These are phyloP conservation scores for Trichoderma asperellum DNA, from an alignment of 2,329 filamentous ascomycete genomes.

Conservation along the genomic window DNA sequence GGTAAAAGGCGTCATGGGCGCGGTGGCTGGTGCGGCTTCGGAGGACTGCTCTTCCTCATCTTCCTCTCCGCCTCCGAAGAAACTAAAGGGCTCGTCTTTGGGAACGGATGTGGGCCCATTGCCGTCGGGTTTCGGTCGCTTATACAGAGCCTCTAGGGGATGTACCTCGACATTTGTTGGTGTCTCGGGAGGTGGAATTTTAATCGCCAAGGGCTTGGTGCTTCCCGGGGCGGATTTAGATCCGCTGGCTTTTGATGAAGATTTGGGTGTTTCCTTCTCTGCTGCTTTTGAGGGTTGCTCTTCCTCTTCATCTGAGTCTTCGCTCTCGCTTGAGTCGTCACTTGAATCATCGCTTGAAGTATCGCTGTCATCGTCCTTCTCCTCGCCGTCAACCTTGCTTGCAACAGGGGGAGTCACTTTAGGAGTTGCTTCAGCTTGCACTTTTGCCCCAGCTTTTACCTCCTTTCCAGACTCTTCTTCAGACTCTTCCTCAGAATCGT, in stretches of 20 bases:
- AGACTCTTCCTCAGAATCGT: constrained; percentile 37
- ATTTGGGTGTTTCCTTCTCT: constrained; percentile 33
- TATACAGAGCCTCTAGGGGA: constrained; percentile 91
- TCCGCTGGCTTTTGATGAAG: constrained; percentile 38
- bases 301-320: constrained; percentile 28
- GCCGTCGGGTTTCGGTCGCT: constrained; percentile 61
- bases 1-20: constrained; percentile 82
- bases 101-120: constrained; percentile 39
- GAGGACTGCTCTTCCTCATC: constrained; percentile 48
- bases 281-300: constrained; percentile 23
- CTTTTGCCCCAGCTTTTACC: background rate
- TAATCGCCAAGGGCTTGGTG: constrained; percentile 56
- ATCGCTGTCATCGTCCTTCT: constrained; percentile 8
- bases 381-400: constrained; percentile 20
- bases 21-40: constrained; percentile 36
- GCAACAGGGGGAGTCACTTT: constrained; percentile 7
- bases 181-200: constrained; percentile 54
- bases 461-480: constrained; percentile 22
- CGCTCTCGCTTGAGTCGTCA: constrained; percentile 27
- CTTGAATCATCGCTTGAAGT: constrained; percentile 11
- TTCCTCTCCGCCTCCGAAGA: constrained; percentile 66
- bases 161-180: constrained; percentile 64
- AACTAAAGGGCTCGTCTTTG: constrained; percentile 70
- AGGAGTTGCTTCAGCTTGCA: constrained; percentile 34
- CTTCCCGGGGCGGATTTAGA: constrained; percentile 55